Base-by-base conservation (phyloP, 2,329 filamentous ascomycete species). In the Stagonosporopsis vannaccii region DNA sequence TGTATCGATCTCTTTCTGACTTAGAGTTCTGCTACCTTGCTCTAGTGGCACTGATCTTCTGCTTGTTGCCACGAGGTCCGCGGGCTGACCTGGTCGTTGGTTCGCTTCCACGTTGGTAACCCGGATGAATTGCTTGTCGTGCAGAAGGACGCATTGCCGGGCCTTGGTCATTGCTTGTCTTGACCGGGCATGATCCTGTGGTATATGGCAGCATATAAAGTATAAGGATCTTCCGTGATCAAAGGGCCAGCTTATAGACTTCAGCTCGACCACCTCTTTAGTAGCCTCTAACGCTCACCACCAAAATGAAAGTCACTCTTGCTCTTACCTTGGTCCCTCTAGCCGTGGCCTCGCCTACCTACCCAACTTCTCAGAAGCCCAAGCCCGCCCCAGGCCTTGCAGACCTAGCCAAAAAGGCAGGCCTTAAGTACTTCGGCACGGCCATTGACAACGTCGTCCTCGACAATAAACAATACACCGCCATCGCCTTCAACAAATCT, bases 351-450 rank as follows among this genome's bases (percentile, higher is more conserved):
- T 57, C 64, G 22, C 68, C 67, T 6, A 60, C 63, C 26, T 53
- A 58, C 41, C 41, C 49, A 23, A 33, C 25, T 12, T 33, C 35
- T 22, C 49, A 47, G 23, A 57, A 51, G 30, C 50, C 51, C n/a
- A 62, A 64, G 28, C 48, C 47, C 20, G 57, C 56, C 9, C 59
- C 60, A 3, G 72, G 74, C 17, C 80, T 87, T 17, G 77, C 86
- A 68, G 74, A 80, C 59, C 78, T 86, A 25, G 85, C 85, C 43
- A 78, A 81, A 57, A 79, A 79, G 48, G 82, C 84, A 36, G 86
- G 85, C 19, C 78, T 84, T 59, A 69, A 81, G 60, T 82, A 84
- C 62, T 84, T 86, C 35, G 74, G 84, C 37, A 84, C 85, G 1
- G 86, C 87, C 1, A 85, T 86, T 37, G 85, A 89, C 69, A 82